Evolutionary conservation across 768 basidiomycete species (phyloP), one percentile per base, ranked within the genome.

Genomic region (Rickenella mellea): DNA sequence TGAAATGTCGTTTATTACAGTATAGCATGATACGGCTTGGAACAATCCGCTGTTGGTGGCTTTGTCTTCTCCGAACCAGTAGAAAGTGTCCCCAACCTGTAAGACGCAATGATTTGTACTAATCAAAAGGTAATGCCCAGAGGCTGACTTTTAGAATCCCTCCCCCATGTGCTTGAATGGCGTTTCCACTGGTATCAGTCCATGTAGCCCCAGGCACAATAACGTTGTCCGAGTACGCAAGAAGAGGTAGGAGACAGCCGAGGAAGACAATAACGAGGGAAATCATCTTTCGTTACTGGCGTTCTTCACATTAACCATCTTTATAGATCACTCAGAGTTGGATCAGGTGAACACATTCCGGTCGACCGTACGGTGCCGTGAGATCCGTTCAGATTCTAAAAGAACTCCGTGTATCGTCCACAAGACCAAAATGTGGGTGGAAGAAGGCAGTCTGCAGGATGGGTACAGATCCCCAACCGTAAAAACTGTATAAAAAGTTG

Each of bases 11-110:
- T 22, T 12, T 48, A 56, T 45, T 33, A 76, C 75, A 37, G 66
- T 63, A 53, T 76, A 76, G 56, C 74, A 78, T 4, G 73, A 70
- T n/a, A 78, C 76, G 0, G 76, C 74, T 24, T 65, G 64, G 59
- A 78, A 80, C 6, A 71, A 52, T 1, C 61, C 70, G 43, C 71
- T 73, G 50, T 78, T 75, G 48, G 64, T 63, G 4, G 70, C 55
- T 51, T 80, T 80, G 62, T 80, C 77, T 58, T 78, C 77, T 9
- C 77, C 78, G 42, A 68, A 66, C 78, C 76, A 78, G 51, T 78
- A 78, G 54, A 62, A 78, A 1, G 70, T 73, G 9, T 68, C 68
- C 20, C 64, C 71, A 44, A 75, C 72, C 73, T 75, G 24, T 11
- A 11, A n/a, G 24, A 7, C 9, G 40, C 4, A 27, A 30, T 4